Conservation (phyloP, 139 green algal species). For the Chlorella sorokiniana region DNA sequence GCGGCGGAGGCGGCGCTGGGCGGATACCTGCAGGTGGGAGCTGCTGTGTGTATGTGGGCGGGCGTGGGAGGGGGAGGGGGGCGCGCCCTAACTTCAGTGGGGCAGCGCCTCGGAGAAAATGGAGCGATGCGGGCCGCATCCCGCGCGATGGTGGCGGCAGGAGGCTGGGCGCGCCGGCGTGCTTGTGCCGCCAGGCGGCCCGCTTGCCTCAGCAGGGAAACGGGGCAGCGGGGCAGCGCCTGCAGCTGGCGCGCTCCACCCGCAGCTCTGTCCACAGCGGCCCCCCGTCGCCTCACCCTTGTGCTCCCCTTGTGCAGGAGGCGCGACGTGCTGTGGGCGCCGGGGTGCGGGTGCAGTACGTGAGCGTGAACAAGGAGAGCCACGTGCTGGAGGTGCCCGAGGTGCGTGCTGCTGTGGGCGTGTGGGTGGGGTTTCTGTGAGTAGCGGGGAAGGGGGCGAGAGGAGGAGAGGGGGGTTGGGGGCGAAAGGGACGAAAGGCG, state of each 20-base stretch:
- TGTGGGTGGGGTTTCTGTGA: background rate
- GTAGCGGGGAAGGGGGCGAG: background rate
- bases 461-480: background rate
- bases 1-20: conserved; percentile 63
- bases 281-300: background rate
- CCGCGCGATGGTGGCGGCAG: too few species aligned
- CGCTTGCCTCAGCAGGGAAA: too few species aligned
- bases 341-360: conserved; percentile 59
- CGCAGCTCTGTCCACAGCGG: too few species aligned
- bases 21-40: conserved; percentile 61
- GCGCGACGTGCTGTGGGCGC: background rate
- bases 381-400: conserved; percentile 71
- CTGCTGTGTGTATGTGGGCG: background rate
- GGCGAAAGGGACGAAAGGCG: too few species aligned
- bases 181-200: too few species aligned
- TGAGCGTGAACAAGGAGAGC: conserved; percentile 86
- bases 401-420: background rate
- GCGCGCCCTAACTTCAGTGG: too few species aligned
- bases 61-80: background rate
- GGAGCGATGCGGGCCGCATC: too few species aligned
- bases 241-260: too few species aligned
- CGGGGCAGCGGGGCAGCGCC: too few species aligned
- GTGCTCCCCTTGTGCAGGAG: background rate
- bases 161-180: too few species aligned
- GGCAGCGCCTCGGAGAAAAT: too few species aligned